Evolutionary conservation across 1,284 basidiomycete species (phyloP).

Genomic region (Malassezia nana): DNA sequence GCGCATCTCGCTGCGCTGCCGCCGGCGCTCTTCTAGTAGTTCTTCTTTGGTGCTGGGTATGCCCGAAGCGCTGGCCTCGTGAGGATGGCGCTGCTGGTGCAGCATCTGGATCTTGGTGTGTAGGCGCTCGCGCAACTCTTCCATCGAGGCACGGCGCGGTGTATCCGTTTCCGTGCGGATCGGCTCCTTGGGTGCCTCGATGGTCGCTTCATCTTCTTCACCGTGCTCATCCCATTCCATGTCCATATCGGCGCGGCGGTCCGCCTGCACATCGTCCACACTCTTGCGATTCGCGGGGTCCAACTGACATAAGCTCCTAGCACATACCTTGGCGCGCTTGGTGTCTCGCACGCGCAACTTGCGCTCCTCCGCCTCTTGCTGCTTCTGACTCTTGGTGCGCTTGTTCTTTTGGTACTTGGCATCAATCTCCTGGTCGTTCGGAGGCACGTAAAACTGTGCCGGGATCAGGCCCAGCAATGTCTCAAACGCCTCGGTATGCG

Average conservation of each 20-base stretch:
- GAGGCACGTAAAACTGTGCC: constrained; percentile 37
- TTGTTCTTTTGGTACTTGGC: constrained; percentile 45
- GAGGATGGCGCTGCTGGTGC: constrained; percentile 27
- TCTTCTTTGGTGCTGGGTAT: constrained; percentile 31
- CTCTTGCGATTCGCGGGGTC: constrained; percentile 40
- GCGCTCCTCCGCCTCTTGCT: constrained; percentile 31
- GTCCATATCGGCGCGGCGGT: constrained; percentile 25
- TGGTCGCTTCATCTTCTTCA: constrained; percentile 1
- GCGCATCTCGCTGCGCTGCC: constrained; percentile 37
- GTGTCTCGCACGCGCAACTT: constrained; percentile 29
- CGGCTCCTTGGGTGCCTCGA: constrained; percentile 18
- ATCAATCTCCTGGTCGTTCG: constrained; percentile 23
- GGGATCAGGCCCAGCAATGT: constrained; percentile 38
- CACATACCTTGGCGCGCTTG: constrained; percentile 19
- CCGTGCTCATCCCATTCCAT: constrained; percentile 23
- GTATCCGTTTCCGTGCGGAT: constrained; percentile 7
- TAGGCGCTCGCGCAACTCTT: constrained; percentile 33
- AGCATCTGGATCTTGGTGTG: constrained; percentile 36
- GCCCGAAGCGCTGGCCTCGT: neutral
- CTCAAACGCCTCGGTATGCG: constrained; percentile 35
- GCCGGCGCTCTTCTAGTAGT: constrained; percentile 38
- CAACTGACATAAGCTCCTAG: constrained; percentile 7
- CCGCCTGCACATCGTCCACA: constrained; percentile 29
- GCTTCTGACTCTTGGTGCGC: constrained; percentile 38
- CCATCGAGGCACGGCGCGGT: constrained; percentile 26